Percentiles rank a stretch among this genome's conserved stretches.
Evolutionary conservation across 176 grass and related monocot genomes (phyloP).

Genomic region (Neostapfia colusana): DNA sequence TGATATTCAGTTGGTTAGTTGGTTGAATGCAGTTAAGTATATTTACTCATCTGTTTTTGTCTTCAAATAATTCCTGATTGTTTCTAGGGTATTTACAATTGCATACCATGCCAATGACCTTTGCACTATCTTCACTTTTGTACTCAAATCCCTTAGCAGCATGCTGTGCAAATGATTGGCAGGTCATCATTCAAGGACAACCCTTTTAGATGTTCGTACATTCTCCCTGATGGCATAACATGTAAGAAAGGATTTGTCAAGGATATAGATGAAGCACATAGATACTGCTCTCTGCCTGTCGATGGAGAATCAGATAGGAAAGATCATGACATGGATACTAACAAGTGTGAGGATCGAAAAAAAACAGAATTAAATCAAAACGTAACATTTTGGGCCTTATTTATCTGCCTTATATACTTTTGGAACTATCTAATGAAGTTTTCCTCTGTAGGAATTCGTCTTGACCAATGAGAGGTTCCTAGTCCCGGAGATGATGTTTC

Average conservation of each 20-base stretch:
- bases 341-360: constrained; percentile 50
- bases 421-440: constrained; percentile 41
- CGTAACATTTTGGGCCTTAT: constrained; percentile 44
- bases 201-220: constrained; percentile 88
- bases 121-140: neutral
- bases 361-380: constrained; percentile 76
- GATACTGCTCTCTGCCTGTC: constrained; percentile 57
- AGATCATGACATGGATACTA: constrained; percentile 26
- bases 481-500: constrained; percentile 92
- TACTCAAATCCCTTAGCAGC: constrained; percentile 19
- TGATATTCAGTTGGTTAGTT: constrained; percentile 7
- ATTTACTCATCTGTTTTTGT: neutral
- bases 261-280: constrained; percentile 70
- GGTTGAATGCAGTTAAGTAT: neutral
- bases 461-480: constrained; percentile 96
- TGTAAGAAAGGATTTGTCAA: constrained; percentile 88
- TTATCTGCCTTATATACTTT: neutral
- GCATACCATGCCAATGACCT: neutral
- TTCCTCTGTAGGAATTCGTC: constrained; percentile 65
- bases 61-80: neutral
- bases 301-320: constrained; percentile 40
- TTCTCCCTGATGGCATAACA: constrained; percentile 89
- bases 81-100: neutral
- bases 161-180: constrained; percentile 16
- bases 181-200: constrained; percentile 75